phyloP scores from a whole-genome alignment of 169 alveolate genomes.

The Besnoitia besnoiti region DNA sequence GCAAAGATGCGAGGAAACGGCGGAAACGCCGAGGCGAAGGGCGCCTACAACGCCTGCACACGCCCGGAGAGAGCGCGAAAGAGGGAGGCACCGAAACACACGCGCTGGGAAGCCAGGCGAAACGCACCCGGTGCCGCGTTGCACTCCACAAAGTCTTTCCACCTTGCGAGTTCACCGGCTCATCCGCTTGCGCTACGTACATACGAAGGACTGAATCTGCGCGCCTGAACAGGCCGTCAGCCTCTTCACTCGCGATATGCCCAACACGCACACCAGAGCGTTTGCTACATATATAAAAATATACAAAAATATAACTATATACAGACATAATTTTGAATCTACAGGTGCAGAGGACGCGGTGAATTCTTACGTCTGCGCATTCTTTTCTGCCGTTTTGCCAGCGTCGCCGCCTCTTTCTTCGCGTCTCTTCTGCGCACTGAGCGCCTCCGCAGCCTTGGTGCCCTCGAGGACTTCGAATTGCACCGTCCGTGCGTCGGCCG shows the following conservation, averaged over 20 bases:
- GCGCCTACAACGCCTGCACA: no score
- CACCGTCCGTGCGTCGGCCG: neutral
- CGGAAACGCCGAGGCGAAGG: neutral
- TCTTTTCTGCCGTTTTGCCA: neutral
- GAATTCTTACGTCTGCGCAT: neutral
- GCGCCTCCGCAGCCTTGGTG: conserved; percentile 17
- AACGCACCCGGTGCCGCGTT: no score
- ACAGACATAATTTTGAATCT: neutral
- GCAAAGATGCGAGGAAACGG: neutral
- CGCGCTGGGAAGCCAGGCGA: no score
- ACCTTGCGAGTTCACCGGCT: no score
- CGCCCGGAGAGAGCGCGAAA: no score
- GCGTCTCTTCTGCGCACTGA: neutral
- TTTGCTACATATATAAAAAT: neutral
- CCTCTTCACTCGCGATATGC: no score
- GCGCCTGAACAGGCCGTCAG: no score
- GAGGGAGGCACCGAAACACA: no score
- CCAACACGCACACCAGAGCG: no score
- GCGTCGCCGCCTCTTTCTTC: neutral
- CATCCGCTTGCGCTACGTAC: no score
- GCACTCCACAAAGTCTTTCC: no score
- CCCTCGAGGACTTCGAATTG: neutral
- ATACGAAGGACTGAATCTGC: no score
- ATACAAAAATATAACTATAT: neutral
- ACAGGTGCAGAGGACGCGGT: neutral